Base-by-base conservation (phyloP, 495 filamentous ascomycete species). In the Baudoinia panamericana region DNA sequence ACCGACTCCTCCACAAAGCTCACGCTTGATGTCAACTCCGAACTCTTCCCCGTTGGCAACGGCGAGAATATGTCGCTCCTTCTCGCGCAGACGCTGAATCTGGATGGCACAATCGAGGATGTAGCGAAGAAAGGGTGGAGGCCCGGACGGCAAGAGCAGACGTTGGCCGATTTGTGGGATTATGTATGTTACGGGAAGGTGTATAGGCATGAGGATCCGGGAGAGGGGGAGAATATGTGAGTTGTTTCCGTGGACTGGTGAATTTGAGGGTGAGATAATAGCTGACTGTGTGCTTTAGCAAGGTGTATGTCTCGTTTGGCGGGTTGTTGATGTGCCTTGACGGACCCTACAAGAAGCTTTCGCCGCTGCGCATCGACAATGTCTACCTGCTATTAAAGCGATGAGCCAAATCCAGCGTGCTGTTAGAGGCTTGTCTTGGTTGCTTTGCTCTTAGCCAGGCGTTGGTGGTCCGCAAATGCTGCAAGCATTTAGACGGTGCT, bases 151-250 rank as follows among this genome's bases (percentile, higher is more conserved):
- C 81, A 86, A 22, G 84, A 93, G 57, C 63, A 73, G 36, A 83
- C 75, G 9, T 65, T 99, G 27, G 86, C 90, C 16, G 86, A 96
- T 59, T 76, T 82, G 60, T 99, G 76, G 46, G 92, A 99, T 53
- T 99, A 99, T 59, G 90, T 96, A 31, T 94, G 86, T 61, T 76
- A 94, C 61, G 90, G 90, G 45, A 96, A 95, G 75, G 79, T 94
- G 24, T 99, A 99, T 66, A 78, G 85, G 51, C 95, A 96, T 58
- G 85, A 92, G 63, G 90, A 95, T 59, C 82, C 72, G 30, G 66
- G 71, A 8, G 76, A 80, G 49, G 75, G 75, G 22, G 75, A 81
- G 56, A 83, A 71, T 40, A 90, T 95, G 90, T 94, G 64, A 65
- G 85, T 68, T 30, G 12, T 13, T 17, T 13, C 25, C 17, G 1